phyloP scores from a whole-genome alignment of 768 basidiomycete species.

The Russula dissimulans region DNA sequence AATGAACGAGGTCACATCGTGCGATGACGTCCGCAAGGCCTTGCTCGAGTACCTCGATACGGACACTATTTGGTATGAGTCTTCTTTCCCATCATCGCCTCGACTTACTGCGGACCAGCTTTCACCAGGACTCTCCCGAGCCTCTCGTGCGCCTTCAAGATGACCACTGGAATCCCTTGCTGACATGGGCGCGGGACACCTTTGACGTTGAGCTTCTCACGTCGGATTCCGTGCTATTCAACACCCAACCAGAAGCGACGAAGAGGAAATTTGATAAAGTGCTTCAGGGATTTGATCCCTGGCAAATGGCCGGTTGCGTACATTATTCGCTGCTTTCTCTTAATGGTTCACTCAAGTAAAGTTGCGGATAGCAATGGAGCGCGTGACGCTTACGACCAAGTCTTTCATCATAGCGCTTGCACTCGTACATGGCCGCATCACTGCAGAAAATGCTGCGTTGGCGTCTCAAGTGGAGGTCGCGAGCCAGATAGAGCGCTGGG shows the following conservation, averaged over 20 bases:
- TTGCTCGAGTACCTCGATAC: slow-evolving; percentile 86
- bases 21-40: slow-evolving; percentile 53
- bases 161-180: slow-evolving; percentile 80
- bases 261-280: slow-evolving; percentile 47
- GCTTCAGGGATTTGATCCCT: slow-evolving; percentile 59
- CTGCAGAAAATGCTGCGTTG: slow-evolving; percentile 74
- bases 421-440: slow-evolving; percentile 64
- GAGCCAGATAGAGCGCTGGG: slow-evolving; percentile 95
- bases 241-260: slow-evolving; percentile 62
- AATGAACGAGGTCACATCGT: slow-evolving; percentile 45
- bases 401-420: slow-evolving; percentile 85
- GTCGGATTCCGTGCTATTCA: slow-evolving; percentile 63
- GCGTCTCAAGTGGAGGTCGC: slow-evolving; percentile 88
- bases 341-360: not conserved
- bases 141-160: slow-evolving; percentile 69
- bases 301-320: slow-evolving; percentile 78
- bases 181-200: slow-evolving; percentile 64
- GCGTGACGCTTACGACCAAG: slow-evolving; percentile 82
- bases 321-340: not conserved
- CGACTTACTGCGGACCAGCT: slow-evolving; percentile 38
- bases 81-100: not conserved
- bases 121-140: slow-evolving; percentile 71
- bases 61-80: slow-evolving; percentile 77
- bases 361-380: slow-evolving; percentile 64
- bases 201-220: slow-evolving; percentile 61